Percentiles rank a stretch among this genome's conserved stretches.
Conservation (phyloP, 2,329 filamentous ascomycete species). For the Metarhizium brunneum region DNA sequence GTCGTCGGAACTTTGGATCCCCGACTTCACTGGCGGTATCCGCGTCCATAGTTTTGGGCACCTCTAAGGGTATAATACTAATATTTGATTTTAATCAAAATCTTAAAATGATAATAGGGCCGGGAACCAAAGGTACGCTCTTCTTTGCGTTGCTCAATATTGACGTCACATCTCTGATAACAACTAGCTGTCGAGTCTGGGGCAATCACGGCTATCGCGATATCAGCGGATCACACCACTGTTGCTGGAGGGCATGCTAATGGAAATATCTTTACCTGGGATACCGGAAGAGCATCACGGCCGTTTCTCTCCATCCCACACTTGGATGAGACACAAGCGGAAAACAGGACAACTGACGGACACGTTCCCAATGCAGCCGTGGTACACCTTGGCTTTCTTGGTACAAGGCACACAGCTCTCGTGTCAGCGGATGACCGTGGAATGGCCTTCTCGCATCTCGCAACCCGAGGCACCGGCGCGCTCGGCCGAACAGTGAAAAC, state of each 20-base stretch:
- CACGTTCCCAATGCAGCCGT: conserved; percentile 72
- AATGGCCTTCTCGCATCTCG: conserved; percentile 97
- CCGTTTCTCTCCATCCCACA: conserved; percentile 85
- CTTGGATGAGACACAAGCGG: conserved; percentile 54
- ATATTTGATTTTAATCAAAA: conserved; percentile 98
- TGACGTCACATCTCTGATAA: not conserved
- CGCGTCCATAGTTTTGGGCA: conserved; percentile 81
- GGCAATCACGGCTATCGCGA: conserved; percentile 73
- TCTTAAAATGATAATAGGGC: conserved; percentile 85
- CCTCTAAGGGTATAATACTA: conserved; percentile 86
- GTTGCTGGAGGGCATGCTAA: conserved; percentile 83
- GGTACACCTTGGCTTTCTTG: conserved; percentile 88
- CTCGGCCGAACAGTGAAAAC: conserved; percentile 82
- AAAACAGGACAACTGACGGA: conserved; percentile 65
- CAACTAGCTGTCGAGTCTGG: conserved; percentile 76
- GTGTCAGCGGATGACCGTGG: conserved; percentile 91
- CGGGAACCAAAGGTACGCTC: conserved; percentile 71
- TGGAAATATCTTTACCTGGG: conserved; percentile 95
- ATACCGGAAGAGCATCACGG: conserved; percentile 68
- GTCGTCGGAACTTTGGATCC: conserved; percentile 83
- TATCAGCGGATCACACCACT: conserved; percentile 90
- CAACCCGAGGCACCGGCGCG: conserved; percentile 79
- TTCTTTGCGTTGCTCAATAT: not conserved
- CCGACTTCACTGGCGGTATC: conserved; percentile 87
- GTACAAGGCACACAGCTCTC: conserved; percentile 84